Conservation (phyloP, 495 filamentous ascomycete species). For the Neurospora sp. region DNA sequence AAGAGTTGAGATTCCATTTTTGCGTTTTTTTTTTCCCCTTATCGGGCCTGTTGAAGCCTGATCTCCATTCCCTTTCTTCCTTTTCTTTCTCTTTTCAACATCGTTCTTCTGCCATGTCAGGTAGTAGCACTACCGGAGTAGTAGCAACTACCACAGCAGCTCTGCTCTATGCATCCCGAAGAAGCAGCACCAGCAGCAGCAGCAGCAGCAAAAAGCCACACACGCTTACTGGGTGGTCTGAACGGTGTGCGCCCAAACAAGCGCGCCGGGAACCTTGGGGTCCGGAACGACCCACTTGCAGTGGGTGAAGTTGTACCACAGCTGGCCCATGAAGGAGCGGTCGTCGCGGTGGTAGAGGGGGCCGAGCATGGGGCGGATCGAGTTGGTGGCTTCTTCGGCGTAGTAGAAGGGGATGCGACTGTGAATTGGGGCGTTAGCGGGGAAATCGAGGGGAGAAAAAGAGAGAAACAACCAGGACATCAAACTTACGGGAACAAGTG, state of each 20-base stretch:
- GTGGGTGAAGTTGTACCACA: slow-evolving; percentile 23
- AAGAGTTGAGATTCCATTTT: background rate
- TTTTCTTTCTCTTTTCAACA: background rate
- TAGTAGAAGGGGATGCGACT: slow-evolving; percentile 81
- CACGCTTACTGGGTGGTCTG: background rate
- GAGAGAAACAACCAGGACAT: background rate
- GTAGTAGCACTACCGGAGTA: background rate
- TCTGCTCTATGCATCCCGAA: background rate
- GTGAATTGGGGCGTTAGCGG: background rate
- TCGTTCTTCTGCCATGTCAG: background rate
- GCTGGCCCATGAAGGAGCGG: slow-evolving; percentile 24
- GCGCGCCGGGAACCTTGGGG: slow-evolving; percentile 20
- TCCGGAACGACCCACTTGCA: slow-evolving; percentile 28
- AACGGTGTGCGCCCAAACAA: slow-evolving; percentile 17
- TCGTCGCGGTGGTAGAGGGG: slow-evolving; percentile 59
- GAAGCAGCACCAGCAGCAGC: background rate
- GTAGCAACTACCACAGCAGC: background rate
- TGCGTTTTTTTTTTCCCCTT: background rate
- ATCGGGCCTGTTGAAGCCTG: background rate
- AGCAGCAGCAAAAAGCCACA: background rate
- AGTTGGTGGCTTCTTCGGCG: slow-evolving; percentile 75
- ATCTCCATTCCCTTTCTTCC: background rate
- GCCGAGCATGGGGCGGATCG: slow-evolving; percentile 73
- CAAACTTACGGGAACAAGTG: slow-evolving; percentile 52
- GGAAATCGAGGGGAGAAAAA: background rate